A percentile compares a stretch with the other conserved stretches of the same genome.
Conservation (phyloP, 306 rosid genomes). For the Aeschynomene evenia region DNA sequence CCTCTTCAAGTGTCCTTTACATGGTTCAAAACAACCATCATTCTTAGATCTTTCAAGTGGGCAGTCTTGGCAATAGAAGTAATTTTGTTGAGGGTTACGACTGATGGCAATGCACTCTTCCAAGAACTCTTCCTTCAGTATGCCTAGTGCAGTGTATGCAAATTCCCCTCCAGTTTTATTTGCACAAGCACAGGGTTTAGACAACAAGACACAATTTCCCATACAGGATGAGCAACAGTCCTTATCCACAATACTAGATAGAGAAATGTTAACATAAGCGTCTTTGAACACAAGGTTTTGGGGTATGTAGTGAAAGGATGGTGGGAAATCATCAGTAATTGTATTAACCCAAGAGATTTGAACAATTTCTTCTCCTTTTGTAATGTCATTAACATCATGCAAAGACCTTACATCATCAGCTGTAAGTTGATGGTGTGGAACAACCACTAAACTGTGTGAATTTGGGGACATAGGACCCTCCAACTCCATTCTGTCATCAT, state of each 20-base stretch:
- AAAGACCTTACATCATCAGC: constrained; percentile 55
- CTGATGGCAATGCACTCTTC: constrained; percentile 61
- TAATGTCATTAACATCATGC: constrained; percentile 59
- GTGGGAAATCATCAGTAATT: constrained; percentile 46
- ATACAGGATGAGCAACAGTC: constrained; percentile 74
- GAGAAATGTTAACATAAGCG: constrained; percentile 58
- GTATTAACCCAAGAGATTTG: constrained; percentile 71
- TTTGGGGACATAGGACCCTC: constrained; percentile 38
- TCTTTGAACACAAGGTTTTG: constrained; percentile 59
- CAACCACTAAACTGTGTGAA: constrained; percentile 50
- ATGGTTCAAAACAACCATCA: constrained; percentile 68
- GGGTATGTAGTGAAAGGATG: constrained; percentile 67
- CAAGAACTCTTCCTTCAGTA: constrained; percentile 62
- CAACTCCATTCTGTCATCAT: constrained; percentile 30
- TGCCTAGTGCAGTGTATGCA: constrained; percentile 65
- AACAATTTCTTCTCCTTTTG: constrained; percentile 83
- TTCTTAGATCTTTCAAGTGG: constrained; percentile 73
- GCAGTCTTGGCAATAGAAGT: constrained; percentile 68
- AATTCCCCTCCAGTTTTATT: constrained; percentile 53
- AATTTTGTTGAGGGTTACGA: constrained; percentile 49
- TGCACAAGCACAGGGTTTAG: constrained; percentile 70
- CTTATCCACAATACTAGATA: constrained; percentile 54
- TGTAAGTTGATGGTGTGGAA: constrained; percentile 46
- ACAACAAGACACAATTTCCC: constrained; percentile 62
- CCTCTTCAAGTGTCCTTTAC: constrained; percentile 88